A percentile compares a stretch with the other conserved stretches of the same genome.
Conservation (phyloP, 495 filamentous ascomycete species). For the Chaetomium fimeti region DNA sequence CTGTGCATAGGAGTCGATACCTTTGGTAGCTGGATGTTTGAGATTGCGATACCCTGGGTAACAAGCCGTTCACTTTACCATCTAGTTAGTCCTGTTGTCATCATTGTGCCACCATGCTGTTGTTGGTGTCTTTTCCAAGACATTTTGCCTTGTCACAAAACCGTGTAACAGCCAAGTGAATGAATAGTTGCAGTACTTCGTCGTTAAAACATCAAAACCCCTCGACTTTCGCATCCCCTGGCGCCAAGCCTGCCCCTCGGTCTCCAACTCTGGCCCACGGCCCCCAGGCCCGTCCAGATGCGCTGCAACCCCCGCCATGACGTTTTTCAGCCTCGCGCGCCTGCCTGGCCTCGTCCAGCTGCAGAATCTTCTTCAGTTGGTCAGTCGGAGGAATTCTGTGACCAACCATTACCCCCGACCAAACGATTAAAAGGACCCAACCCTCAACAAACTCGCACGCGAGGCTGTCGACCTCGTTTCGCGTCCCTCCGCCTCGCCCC, state of each 20-base stretch:
- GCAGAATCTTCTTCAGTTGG: neutral
- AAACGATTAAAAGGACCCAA: neutral
- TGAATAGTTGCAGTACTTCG: no score
- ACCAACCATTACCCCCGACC: neutral
- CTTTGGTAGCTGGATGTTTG: neutral
- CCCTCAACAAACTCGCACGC: neutral
- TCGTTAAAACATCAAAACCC: no score
- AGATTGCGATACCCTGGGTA: conserved; percentile 8
- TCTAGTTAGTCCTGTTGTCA: neutral
- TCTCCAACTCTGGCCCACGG: neutral
- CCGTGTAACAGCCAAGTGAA: no score
- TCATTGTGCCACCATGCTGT: no score
- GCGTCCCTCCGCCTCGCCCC: neutral
- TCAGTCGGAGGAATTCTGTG: neutral
- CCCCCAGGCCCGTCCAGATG: neutral
- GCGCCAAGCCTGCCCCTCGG: conserved; percentile 4
- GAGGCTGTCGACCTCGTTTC: neutral
- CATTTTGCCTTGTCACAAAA: no score
- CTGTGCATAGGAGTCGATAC: neutral
- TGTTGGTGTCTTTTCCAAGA: no score
- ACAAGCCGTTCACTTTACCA: neutral
- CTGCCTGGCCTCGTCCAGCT: neutral
- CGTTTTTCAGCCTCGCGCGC: conserved; percentile 28
- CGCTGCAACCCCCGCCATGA: conserved; percentile 20
- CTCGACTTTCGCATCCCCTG: neutral